Base-by-base conservation (phyloP, 768 basidiomycete species). In the Pisolithus sp. region DNA sequence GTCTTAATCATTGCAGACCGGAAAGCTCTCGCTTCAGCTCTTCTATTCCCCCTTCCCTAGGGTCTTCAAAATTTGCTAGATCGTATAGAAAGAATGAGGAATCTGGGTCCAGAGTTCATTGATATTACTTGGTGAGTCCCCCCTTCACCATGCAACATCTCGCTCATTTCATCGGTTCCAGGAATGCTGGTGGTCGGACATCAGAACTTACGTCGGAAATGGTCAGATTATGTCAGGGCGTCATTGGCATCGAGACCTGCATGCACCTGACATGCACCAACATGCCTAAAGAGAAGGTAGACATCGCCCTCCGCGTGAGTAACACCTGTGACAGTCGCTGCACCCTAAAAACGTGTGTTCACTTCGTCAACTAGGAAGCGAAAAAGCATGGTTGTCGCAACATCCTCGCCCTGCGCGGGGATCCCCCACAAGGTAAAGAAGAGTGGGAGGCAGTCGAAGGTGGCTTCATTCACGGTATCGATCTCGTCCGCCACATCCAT, bases 211-310 rank as follows among this genome's bases (percentile, higher is more conserved):
- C 94, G 10, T 84, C 89, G 5, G 90, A 93, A 61, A 83, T 97
- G 75, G 91, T 96, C 55, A 93, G 93, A 71, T 91, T 89, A 39
- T 95, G 93, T 65, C 93, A 97, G 71, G 78, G 88, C 44, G 70
- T 90, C 37, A 90, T 98, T 68, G 96, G 94, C 0, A 77, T 98
- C 21, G 93, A 98, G 71, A 95, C 93, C 26, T 97, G 93, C 73
- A 93, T 99, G 92, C 96, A 99, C 71, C 70, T 99, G 59, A 98
- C 95, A 42, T 98, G 96, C 66, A 98, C 96, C 46, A 96, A 95
- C 71, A 96, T 99, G 93, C 92, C 93, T n/a, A 77, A 78, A 63
- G 86, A 89, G 67, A 97, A 98, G 66, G 87, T 99, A 20, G 93
- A 96, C 70, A 82, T 85, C 61, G 93, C 95, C 30, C 72, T 99